Evolutionary conservation across 78 protist species (phyloP), one percentile per base, ranked within the genome.

Genomic region (Tieghemostelium lacteum): DNA sequence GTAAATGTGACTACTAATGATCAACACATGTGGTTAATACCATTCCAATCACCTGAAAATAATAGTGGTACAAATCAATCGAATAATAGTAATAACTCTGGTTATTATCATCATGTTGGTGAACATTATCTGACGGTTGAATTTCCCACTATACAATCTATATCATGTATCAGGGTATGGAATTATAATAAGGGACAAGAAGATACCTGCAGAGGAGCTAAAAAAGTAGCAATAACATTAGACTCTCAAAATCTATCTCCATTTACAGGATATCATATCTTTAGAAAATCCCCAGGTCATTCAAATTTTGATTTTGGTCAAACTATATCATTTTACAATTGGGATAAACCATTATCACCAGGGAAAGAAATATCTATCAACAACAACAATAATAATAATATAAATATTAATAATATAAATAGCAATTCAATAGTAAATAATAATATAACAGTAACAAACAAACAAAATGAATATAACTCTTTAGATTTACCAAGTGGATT

Each of bases 131-230:
- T 92, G 12, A 54, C 70, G 19, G 83, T 89, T 26, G 83, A 73
- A 28, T 50, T 94, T 14, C 72, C 76, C 20, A 17, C 0, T 1
- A 17, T 16, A 5, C 1, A 29, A 5, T 22, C 65, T 1, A 33
- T 89, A 26, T 85, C 87, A 37, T 75, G 86, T 42, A 49, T 95
- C 17, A 71, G 96, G 20, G 45, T 95, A n/a, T 95, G 95, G 95
- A 94, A 94, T 86, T 95, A 94, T 94, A 95, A 95, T 88, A 95
- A 95, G 88, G 36, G 73, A 50, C 34, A 12, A 2, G 95, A 86
- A n/a, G 93, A 86, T 52, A 16, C 52, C 22, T 29, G 76, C 19
- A 77, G 95, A 57, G 95, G 95, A 24, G 95, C 76, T 7, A 72
- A 80, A 52, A 29, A 57, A 26, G 40, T 94, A 7, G 36, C 6